phyloP scores from a whole-genome alignment of 495 filamentous ascomycete genomes.

The Trichoderma virens region DNA sequence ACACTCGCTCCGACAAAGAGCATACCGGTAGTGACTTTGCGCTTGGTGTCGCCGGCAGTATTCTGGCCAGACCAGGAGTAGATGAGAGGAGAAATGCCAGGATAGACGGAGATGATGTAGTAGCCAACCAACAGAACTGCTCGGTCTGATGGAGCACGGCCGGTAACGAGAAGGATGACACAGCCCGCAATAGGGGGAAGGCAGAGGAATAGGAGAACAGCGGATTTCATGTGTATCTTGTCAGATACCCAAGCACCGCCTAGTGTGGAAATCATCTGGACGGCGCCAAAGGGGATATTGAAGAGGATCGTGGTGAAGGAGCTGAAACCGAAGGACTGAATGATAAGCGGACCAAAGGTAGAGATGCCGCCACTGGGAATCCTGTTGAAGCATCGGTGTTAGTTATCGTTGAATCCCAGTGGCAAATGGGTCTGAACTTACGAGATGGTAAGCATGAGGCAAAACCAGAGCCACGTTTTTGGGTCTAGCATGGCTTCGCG shows the following conservation, averaged over 20 bases:
- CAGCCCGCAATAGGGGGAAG: constrained; percentile 52
- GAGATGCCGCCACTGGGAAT: constrained; percentile 56
- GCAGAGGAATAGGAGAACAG: constrained; percentile 44
- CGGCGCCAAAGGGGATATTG: constrained; percentile 56
- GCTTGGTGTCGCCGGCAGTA: constrained; percentile 58
- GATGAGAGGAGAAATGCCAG: constrained; percentile 53
- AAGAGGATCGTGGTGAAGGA: constrained; percentile 52
- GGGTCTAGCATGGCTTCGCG: constrained; percentile 46
- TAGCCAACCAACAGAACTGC: constrained; percentile 50
- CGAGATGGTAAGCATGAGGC: constrained; percentile 37
- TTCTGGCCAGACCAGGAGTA: constrained; percentile 58
- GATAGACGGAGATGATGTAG: constrained; percentile 56
- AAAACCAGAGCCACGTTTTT: constrained; percentile 58
- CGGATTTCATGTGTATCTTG: constrained; percentile 45
- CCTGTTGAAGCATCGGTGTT: constrained; percentile 20
- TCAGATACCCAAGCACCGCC: constrained; percentile 51
- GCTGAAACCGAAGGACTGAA: constrained; percentile 51
- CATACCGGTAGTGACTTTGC: constrained; percentile 50
- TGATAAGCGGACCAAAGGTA: constrained; percentile 54
- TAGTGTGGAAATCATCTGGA: constrained; percentile 51
- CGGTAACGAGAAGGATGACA: constrained; percentile 45
- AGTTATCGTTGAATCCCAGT: background rate
- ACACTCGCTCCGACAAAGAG: constrained; percentile 51
- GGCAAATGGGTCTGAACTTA: background rate
- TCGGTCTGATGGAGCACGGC: constrained; percentile 35